Conservation (phyloP, 257 asterid genomes). For the Voacanga thouarsii region DNA sequence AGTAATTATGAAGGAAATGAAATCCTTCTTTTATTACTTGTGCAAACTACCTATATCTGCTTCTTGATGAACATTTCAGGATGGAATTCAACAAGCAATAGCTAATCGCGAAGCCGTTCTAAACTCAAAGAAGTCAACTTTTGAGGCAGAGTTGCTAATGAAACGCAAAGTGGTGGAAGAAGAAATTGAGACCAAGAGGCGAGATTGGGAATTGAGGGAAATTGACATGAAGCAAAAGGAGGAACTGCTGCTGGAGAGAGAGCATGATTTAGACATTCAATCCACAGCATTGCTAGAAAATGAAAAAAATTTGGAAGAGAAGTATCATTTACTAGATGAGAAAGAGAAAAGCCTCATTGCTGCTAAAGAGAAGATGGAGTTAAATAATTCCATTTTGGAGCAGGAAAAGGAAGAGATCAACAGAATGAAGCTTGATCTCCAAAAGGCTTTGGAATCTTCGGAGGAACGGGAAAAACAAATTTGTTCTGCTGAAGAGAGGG, state of each 20-base stretch:
- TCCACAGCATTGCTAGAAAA: conserved; percentile 48
- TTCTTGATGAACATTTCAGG: conserved; percentile 48
- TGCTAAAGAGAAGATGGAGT: conserved; percentile 55
- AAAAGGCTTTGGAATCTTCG: conserved; percentile 54
- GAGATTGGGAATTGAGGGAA: conserved; percentile 86
- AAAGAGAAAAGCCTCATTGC: conserved; percentile 50
- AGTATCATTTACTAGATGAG: conserved; percentile 38
- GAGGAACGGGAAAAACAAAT: conserved; percentile 56
- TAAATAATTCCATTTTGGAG: conserved; percentile 35
- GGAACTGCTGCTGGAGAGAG: conserved; percentile 66
- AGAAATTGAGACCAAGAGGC: conserved; percentile 64
- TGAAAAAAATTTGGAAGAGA: conserved; percentile 65
- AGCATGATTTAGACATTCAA: conserved; percentile 56
- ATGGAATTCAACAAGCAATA: conserved; percentile 42
- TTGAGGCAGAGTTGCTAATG: conserved; percentile 64
- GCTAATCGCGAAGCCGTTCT: conserved; percentile 57
- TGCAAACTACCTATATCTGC: conserved; percentile 7
- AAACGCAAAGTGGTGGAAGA: conserved; percentile 67
- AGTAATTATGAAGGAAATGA: background rate
- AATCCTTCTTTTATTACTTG: background rate
- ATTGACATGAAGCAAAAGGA: conserved; percentile 75
- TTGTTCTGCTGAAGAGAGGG: conserved; percentile 55
- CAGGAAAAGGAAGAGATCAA: conserved; percentile 56
- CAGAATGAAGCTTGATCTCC: conserved; percentile 51
- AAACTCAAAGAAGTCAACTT: conserved; percentile 44